Conservation (phyloP, 345 rosid species). For the Stellera chamaejasme region DNA sequence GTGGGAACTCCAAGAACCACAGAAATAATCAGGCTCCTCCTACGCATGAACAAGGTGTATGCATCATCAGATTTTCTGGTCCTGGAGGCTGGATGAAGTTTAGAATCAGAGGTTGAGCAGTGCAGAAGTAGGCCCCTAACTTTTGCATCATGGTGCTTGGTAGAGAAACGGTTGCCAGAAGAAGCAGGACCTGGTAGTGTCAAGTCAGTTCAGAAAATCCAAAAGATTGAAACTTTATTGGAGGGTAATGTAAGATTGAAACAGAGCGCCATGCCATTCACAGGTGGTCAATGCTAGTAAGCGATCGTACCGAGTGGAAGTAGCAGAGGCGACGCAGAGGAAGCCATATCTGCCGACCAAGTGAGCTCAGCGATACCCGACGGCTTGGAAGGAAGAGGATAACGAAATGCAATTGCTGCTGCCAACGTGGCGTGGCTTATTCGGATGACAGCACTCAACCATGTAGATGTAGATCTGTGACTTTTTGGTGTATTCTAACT, state of each 20-base stretch:
- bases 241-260: too few species aligned
- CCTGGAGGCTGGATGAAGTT: constrained; percentile 22
- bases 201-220: background rate
- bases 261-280: background rate
- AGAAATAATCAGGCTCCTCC: constrained; percentile 58
- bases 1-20: constrained; percentile 44
- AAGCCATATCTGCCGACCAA: constrained; percentile 31
- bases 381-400: constrained; percentile 27
- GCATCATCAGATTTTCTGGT: constrained; percentile 15
- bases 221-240: background rate
- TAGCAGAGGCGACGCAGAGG: constrained; percentile 44
- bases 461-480: too few species aligned
- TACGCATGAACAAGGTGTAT: constrained; percentile 15
- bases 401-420: constrained; percentile 33
- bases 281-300: background rate
- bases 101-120: constrained; percentile 19
- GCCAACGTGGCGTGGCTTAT: constrained; percentile 20
- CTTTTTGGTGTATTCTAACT: too few species aligned
- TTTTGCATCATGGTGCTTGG: constrained; percentile 15
- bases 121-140: constrained; percentile 19
- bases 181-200: constrained; percentile 28
- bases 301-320: constrained; percentile 37
- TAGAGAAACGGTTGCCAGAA: constrained; percentile 14
- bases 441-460: too few species aligned
- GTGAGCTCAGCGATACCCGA: constrained; percentile 11